Evolutionary conservation across 176 grass and related monocot species (phyloP).

Genomic region (Aegilops bicornis): DNA sequence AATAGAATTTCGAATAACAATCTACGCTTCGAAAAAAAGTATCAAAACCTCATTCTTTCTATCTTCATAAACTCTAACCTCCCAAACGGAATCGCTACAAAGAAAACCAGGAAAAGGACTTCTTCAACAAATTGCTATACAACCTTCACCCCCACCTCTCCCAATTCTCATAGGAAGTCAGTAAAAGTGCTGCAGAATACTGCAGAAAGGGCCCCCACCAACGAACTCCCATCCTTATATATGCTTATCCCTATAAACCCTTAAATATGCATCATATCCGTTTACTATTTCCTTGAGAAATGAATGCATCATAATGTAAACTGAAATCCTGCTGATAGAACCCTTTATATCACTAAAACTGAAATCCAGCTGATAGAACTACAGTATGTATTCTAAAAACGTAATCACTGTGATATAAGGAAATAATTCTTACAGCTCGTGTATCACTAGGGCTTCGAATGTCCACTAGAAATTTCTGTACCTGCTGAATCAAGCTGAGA

Average conservation of each 20-base stretch:
- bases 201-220: not conserved
- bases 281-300: not conserved
- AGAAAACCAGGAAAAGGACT: not conserved
- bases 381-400: not conserved
- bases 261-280: not conserved
- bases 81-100: not conserved
- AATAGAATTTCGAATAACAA: not conserved
- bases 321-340: not conserved
- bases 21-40: not conserved
- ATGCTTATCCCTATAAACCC: not conserved
- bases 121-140: not conserved
- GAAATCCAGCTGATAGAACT: slow-evolving; percentile 1
- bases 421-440: slow-evolving; percentile 60
- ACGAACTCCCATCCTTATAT: not conserved
- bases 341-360: not conserved
- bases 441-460: slow-evolving; percentile 45
- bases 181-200: not conserved
- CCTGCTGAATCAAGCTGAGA: slow-evolving; percentile 87
- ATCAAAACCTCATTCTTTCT: not conserved
- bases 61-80: not conserved
- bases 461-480: slow-evolving; percentile 75
- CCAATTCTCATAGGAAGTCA: not conserved
- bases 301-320: not conserved
- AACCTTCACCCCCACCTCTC: not conserved
- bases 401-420: slow-evolving; percentile 4